Evolutionary conservation across 495 filamentous ascomycete species (phyloP), one percentile per base, ranked within the genome.

Genomic region (Tuber microsphaerosporum): DNA sequence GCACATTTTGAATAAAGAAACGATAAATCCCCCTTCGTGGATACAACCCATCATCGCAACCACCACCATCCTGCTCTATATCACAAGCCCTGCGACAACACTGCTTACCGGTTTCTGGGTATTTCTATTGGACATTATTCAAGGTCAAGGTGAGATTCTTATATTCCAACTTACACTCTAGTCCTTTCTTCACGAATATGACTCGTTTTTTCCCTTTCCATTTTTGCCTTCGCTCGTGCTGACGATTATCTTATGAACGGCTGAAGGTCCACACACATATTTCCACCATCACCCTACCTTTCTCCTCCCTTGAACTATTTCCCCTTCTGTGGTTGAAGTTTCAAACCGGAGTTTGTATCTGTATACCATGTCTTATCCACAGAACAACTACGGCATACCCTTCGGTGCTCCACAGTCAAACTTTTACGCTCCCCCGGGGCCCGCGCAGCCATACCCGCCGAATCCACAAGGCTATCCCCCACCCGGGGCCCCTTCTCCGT

Each of bases 391-490:
- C 17, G 56, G 56, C 14, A 4, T 14, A 34, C 56, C 56, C 56
- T 0, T 26, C 12, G 56, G 56, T 6, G 56, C 26, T 14, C 56
- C 56, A 2, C 56, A 65, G 56, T 26, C 12, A 65, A 34, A 34
- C 5, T 65, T 34, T 65, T 65, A 76, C 43, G 75, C 71, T 12
- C 76, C 70, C 39, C 68, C 56, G 4, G 56, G 56, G 5, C 77
- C 83, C 51, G 77, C 75, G 48, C 77, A 81, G n/a, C 81, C 81
- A 22, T 80, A 82, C 69, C 77, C 81, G 42, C 74, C 76, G 31
- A 79, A 81, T 45, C 79, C 75, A 19, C 85, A 87, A 69, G 84
- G 84, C 20, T 77, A 71, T 34, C 43, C 41, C 14, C 44, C 70
- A 22, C 76, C 68, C 70, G 39, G 68, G 70, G 31, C 51, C 17